Percentiles rank a stretch among this genome's conserved stretches.
These are phyloP conservation scores for Pleurotus djamor DNA, from an alignment of 768 basidiomycete species.

Conservation along the genomic window DNA sequence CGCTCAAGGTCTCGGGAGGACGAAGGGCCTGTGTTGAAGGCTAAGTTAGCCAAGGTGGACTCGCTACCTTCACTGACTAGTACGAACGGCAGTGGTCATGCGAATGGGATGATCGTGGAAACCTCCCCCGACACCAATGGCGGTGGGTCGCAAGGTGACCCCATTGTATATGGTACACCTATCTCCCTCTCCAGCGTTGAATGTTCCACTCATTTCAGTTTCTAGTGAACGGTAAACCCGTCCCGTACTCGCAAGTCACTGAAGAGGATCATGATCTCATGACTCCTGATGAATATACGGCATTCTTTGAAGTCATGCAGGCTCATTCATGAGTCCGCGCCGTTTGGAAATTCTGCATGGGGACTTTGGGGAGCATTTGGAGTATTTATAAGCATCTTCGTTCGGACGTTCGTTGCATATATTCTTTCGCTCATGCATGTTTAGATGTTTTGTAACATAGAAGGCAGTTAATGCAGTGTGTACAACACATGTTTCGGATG, in stretches of 20 bases:
- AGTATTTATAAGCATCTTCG: background rate
- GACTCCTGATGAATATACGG: slow-evolving; percentile 91
- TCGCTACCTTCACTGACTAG: slow-evolving; percentile 17
- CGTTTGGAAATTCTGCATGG: too few species aligned
- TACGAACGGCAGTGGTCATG: slow-evolving; percentile 18
- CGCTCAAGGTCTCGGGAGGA: slow-evolving; percentile 69
- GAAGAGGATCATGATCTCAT: slow-evolving; percentile 92
- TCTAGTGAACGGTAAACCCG: slow-evolving; percentile 72
- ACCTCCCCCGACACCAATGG: slow-evolving; percentile 8
- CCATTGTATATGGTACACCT: slow-evolving; percentile 64
- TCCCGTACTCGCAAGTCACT: slow-evolving; percentile 77
- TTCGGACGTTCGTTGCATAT: background rate
- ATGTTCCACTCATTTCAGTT: slow-evolving; percentile 2
- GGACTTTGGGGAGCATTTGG: background rate
- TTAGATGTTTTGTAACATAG: background rate
- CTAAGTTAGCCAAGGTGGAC: slow-evolving; percentile 39
- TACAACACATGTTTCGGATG: background rate
- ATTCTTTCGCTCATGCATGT: background rate
- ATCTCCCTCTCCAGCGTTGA: background rate
- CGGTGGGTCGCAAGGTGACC: slow-evolving; percentile 37
- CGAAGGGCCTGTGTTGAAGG: slow-evolving; percentile 33
- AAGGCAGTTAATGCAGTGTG: background rate
- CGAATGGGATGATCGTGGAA: slow-evolving; percentile 16
- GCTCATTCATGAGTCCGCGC: slow-evolving; percentile 27
- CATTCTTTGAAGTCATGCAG: slow-evolving; percentile 72